Conservation (phyloP, 2,329 filamentous ascomycete species). For the Tolypocladium amazonense region DNA sequence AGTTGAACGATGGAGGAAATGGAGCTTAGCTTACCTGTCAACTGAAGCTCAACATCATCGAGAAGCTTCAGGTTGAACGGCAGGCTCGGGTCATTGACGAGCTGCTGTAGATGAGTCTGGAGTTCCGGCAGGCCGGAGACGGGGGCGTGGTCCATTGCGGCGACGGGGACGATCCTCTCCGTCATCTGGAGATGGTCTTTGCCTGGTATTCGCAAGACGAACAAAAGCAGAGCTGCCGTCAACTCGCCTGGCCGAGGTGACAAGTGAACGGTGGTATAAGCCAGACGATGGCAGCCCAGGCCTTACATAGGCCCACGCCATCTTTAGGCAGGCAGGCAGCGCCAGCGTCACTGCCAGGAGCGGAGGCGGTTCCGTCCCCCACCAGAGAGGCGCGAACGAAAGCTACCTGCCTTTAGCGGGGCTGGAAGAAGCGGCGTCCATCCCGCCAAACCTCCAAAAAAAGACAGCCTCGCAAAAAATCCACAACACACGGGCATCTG, state of each 20-base stretch:
- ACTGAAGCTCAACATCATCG: conserved; percentile 48
- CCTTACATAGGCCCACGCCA: not conserved
- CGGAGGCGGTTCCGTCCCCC: not conserved
- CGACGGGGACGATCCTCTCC: conserved; percentile 22
- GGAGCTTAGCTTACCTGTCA: conserved; percentile 31
- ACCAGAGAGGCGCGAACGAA: not conserved
- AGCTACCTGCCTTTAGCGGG: not conserved
- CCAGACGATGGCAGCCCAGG: not conserved
- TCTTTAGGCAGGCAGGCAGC: not conserved
- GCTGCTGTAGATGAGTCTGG: conserved; percentile 38
- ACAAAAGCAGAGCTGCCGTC: not conserved
- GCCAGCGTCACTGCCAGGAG: not conserved
- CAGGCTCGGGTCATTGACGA: conserved; percentile 31
- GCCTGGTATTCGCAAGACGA: not conserved
- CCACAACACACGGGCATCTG: not conserved
- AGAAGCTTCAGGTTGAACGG: conserved; percentile 39
- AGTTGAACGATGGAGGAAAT: not conserved
- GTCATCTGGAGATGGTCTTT: conserved; percentile 11
- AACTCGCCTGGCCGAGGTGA: not conserved
- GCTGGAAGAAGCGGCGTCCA: not conserved
- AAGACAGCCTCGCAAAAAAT: not conserved
- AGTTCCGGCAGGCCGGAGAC: conserved; percentile 44
- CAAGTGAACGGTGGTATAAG: not conserved
- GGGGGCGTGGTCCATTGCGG: conserved; percentile 30
- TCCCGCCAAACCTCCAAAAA: not conserved